Evolutionary conservation across 768 basidiomycete genomes (phyloP), one percentile per base, ranked within the genome.

Genomic region (Pleurotus salmoneostramineus): DNA sequence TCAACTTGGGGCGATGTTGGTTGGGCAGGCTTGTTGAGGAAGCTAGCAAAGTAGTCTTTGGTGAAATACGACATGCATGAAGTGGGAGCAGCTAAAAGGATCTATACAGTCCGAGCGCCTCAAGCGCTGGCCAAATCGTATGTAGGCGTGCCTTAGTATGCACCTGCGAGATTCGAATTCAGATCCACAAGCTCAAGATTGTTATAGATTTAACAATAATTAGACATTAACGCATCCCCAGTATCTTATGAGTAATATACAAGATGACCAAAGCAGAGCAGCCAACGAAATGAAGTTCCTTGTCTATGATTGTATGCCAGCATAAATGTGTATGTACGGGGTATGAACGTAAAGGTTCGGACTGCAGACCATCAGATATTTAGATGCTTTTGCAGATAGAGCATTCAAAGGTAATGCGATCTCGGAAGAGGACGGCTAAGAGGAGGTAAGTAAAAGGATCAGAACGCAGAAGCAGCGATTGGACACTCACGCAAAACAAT

Each of bases 21-120:
- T 73, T 84, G 71, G 59, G 60, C 65, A 35, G 75, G 59, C 65
- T 74, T 65, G 72, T 76, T 67, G 66, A 93, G 75, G 66, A 93
- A 92, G 67, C 90, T 91, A 54, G 89, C 88, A 67, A 94, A 93
- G 69, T 93, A 93, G 65, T 92, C 89, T 90, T 92, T 92, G 60
- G 56, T 63, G 52, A 54, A 54, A 42, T 54, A 54, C 14, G 52
- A 32, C 50, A 55, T 34, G 40, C 36, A 52, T 34, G 58, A 49
- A 33, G 6, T 45, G 44, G 17, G 44, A n/a, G 44, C 7, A 45
- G 5, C 6, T 8, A 5, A 8, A 15, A 12, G 6, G n/a, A 45
- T 6, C 6, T 45, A 15, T 12, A 45, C 6, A 12, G 6, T 15
- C 6, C 44, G 17, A 15, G 44, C 44, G 44, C 44, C 44, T 15